Evolutionary conservation across 371 early-diverging fungal species (phyloP).

Genomic region (Choanephora cucurbitarum): DNA sequence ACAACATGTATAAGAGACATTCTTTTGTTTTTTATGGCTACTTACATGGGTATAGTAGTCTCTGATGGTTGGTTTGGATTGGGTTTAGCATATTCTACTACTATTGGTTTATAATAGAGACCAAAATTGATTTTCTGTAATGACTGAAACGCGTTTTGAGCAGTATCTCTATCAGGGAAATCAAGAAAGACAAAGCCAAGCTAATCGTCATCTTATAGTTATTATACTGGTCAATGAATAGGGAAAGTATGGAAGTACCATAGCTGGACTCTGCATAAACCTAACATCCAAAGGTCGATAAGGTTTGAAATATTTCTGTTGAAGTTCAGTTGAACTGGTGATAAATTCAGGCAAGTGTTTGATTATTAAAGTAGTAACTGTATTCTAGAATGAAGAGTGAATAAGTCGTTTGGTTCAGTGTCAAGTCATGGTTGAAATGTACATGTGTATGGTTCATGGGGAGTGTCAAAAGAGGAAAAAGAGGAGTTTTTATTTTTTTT

Average conservation of each 20-base stretch:
- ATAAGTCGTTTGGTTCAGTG: no score
- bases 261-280: slow-evolving; percentile 37
- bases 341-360: slow-evolving; percentile 41
- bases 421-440: no score
- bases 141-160: slow-evolving; percentile 35
- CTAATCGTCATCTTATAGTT: neutral
- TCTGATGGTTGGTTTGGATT: slow-evolving; percentile 18
- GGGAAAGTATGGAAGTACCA: no score
- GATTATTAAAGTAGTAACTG: slow-evolving; percentile 34
- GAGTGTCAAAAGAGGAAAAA: no score
- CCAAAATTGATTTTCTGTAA: slow-evolving; percentile 33
- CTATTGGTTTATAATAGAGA: slow-evolving; percentile 32
- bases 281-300: slow-evolving; percentile 35
- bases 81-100: slow-evolving; percentile 53
- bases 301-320: slow-evolving; percentile 31
- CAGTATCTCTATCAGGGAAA: slow-evolving; percentile 44
- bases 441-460: no score
- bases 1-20: no score
- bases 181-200: slow-evolving; percentile 54
- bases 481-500: no score
- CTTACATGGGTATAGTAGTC: no score
- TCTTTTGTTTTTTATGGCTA: no score
- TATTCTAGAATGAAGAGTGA: neutral
- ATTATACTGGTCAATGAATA: no score
- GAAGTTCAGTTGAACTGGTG: slow-evolving; percentile 18